These are phyloP conservation scores for Glebionis coronaria DNA, from an alignment of 129 eudicot species.

Conservation along the genomic window DNA sequence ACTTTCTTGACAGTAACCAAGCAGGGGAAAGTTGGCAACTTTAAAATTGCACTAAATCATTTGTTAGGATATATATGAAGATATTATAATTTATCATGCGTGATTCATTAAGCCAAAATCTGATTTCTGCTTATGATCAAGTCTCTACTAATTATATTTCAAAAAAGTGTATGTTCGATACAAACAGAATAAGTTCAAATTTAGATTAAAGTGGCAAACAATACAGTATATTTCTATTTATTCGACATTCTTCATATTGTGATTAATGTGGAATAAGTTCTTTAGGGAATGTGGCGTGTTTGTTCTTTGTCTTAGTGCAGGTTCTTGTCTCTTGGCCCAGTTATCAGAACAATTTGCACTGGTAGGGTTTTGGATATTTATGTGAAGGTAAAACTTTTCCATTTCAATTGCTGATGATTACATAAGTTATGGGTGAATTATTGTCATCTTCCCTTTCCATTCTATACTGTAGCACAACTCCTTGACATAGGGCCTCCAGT, in stretches of 20 bases:
- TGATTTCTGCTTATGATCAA: not conserved
- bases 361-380: conserved; percentile 25
- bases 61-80: not conserved
- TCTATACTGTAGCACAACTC: not conserved
- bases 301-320: conserved; percentile 2
- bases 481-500: too few species aligned
- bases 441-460: conserved; percentile 14
- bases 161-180: too few species aligned
- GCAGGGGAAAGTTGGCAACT: conserved; percentile 1
- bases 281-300: not conserved
- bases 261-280: too few species aligned
- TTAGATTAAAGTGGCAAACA: too few species aligned
- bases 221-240: too few species aligned
- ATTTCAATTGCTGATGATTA: conserved; percentile 20
- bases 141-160: too few species aligned
- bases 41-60: conserved; percentile 6
- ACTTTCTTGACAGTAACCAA: not conserved
- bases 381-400: conserved; percentile 16
- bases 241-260: too few species aligned
- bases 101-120: not conserved
- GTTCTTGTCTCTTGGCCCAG: conserved; percentile 22
- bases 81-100: not conserved
- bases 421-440: not conserved
- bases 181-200: too few species aligned
- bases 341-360: conserved; percentile 2